Conservation (phyloP, 2,329 filamentous ascomycete species). For the Hypoxylon sp. region DNA sequence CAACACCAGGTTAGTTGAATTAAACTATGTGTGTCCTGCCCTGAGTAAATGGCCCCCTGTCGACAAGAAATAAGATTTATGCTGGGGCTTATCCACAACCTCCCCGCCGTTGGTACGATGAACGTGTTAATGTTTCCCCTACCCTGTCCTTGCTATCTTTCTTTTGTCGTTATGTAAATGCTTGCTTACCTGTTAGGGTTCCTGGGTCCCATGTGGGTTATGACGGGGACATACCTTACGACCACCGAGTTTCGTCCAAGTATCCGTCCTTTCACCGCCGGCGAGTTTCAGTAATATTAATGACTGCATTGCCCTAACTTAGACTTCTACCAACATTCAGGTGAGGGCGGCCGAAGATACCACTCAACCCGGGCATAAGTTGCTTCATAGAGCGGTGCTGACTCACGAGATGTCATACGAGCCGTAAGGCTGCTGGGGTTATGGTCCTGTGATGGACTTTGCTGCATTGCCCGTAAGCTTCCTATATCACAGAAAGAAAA, state of each 20-base stretch:
- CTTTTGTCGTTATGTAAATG: conserved; percentile 17
- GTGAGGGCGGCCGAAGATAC: conserved; percentile 2
- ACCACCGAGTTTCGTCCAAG: conserved; percentile 12
- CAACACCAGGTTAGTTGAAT: conserved; percentile 25
- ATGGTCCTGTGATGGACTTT: conserved; percentile 35
- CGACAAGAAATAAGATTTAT: conserved; percentile 25
- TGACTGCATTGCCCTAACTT: conserved; percentile 18
- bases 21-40: conserved; percentile 26
- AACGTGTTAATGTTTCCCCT: conserved; percentile 31
- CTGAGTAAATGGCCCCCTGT: conserved; percentile 10
- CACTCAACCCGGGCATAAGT: conserved; percentile 22
- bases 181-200: background rate
- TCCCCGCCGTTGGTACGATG: conserved; percentile 25
- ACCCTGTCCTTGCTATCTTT: conserved; percentile 22
- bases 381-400: conserved; percentile 31
- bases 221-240: conserved; percentile 24
- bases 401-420: conserved; percentile 31
- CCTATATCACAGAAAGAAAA: conserved; percentile 15
- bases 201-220: conserved; percentile 19
- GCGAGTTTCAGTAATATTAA: conserved; percentile 22
- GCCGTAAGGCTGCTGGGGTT: conserved; percentile 15
- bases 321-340: conserved; percentile 11
- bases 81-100: conserved; percentile 22
- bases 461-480: conserved; percentile 26
- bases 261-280: conserved; percentile 18